Evolutionary conservation across 1,284 basidiomycete genomes (phyloP).

Genomic region (Malassezia yamatoensis): DNA sequence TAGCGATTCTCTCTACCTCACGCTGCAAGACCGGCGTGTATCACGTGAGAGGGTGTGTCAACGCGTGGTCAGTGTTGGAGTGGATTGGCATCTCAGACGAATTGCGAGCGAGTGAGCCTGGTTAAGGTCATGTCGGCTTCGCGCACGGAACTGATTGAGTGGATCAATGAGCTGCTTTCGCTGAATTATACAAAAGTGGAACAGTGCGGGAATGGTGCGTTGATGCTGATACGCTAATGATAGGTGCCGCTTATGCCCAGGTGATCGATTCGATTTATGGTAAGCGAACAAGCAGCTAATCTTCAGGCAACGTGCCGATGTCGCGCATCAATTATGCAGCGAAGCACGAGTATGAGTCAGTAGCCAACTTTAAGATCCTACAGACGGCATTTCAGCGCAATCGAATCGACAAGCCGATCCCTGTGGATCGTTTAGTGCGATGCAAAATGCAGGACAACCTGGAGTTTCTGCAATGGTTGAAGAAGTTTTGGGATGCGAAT

Average conservation of each 20-base stretch:
- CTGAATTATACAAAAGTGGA: constrained; percentile 72
- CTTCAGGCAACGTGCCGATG: constrained; percentile 38
- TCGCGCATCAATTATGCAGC: constrained; percentile 39
- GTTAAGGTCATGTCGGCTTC: constrained; percentile 34
- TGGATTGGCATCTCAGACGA: background rate
- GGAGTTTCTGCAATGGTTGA: constrained; percentile 95
- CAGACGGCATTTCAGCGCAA: constrained; percentile 56
- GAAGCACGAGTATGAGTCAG: constrained; percentile 81
- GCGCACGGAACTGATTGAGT: constrained; percentile 74
- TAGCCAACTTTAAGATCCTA: constrained; percentile 88
- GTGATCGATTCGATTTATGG: constrained; percentile 86
- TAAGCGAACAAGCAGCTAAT: constrained; percentile 40
- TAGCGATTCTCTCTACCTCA: too few relatives aligned
- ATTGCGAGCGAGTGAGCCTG: background rate
- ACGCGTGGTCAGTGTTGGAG: background rate
- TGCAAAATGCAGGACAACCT: constrained; percentile 99
- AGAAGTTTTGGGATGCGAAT: constrained; percentile 88
- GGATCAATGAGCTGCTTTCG: constrained; percentile 87
- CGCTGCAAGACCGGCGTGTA: too few relatives aligned
- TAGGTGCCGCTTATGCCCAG: constrained; percentile 48
- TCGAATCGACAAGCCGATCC: constrained; percentile 93
- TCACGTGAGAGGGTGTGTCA: constrained; percentile 3
- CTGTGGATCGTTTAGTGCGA: constrained; percentile 80
- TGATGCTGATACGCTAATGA: background rate
- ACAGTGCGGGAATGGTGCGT: constrained; percentile 61